Evolutionary conservation across 176 grass and related monocot genomes (phyloP), one percentile per base, ranked within the genome.

Genomic region (Poa annua): DNA sequence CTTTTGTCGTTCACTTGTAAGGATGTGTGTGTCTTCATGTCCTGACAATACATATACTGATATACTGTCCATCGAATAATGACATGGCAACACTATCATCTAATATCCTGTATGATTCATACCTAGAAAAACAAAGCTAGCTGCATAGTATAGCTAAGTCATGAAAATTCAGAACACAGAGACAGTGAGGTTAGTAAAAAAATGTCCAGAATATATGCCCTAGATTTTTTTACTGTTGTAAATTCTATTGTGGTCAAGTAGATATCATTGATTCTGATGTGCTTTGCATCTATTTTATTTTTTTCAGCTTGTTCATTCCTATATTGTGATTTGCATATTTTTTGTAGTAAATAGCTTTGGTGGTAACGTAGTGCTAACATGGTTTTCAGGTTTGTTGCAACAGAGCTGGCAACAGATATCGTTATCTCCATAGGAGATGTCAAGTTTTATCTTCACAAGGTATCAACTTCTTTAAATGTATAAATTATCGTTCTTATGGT

Each of bases 401-500:
- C 97, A 17, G 97, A 99, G 80, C 71, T 99, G 70, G 91, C 93
- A 36, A 96, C 97, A 45, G 97, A 99, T 25, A 86, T 99, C 77
- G 78, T 92, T 83, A 81, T 99, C 65, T 90, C 81, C n/a, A 66
- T 96, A 57, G 91, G 89, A 22, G 91, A 92, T 33, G 89, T 90
- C 64, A 96, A 96, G 60, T 99, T 99, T 92, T 96, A 92, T 90
- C 91, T 99, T 81, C 97, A 99, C 78, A 99, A 99, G 97, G 97
- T 99, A 94, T 32, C 33, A 35, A 74, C 24, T 66, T 80, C 19
- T 54, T 11, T 70, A 77, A 78, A 47, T 51, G 66, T 79, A 42
- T 39, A 63, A 8, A 38, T 66, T 68, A 49, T 19, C 85, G 65
- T 38, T 76, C 24, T 63, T 48, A 73, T 36, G 38, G 69, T 86